phyloP scores from a whole-genome alignment of 2,329 filamentous ascomycete genomes.

The Penicillium olsonii region DNA sequence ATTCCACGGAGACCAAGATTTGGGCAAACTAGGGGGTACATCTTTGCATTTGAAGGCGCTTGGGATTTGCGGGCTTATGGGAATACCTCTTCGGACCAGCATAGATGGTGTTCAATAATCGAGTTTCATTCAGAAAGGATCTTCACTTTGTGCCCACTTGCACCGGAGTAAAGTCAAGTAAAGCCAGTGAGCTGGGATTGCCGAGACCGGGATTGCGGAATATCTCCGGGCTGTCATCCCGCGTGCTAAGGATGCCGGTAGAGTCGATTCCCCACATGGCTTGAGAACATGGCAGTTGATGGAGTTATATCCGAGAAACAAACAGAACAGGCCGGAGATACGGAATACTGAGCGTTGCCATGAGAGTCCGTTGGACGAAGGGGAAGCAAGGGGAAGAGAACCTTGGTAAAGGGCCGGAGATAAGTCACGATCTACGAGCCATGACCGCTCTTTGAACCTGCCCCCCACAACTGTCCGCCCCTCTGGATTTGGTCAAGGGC shows the following conservation, averaged over 20 bases:
- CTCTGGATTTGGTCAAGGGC: slow-evolving; percentile 1
- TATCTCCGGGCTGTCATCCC: slow-evolving; percentile 4
- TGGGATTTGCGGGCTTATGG: neutral
- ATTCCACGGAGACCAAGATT: slow-evolving; percentile 33
- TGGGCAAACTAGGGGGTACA: slow-evolving; percentile 23
- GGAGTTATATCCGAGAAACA: slow-evolving; percentile 2
- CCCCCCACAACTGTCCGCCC: neutral
- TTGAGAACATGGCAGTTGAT: slow-evolving; percentile 11
- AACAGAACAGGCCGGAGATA: slow-evolving; percentile 2
- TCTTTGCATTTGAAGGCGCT: slow-evolving; percentile 17
- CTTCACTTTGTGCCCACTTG: neutral
- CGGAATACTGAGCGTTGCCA: neutral
- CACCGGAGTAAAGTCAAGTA: too few species aligned
- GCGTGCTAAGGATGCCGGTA: neutral
- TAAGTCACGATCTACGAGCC: neutral
- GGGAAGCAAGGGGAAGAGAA: neutral
- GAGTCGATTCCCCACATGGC: slow-evolving; percentile 14
- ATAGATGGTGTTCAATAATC: slow-evolving; percentile 2
- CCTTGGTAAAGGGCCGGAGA: neutral
- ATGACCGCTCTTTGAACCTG: neutral
- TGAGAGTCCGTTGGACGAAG: neutral
- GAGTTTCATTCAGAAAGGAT: neutral
- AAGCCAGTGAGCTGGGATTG: neutral
- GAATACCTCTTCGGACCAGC: slow-evolving; percentile 1
- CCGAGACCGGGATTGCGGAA: neutral